Percentiles rank a stretch among this genome's conserved stretches.
phyloP scores from a whole-genome alignment of 176 grass and related monocot species.

The Triticum aestivum region IWGSC_CS_RefSeq_v2.1 NC_057801.1:167407768-167408267 shows the following conservation, averaged over 20 bases:
- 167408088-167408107: not conserved
- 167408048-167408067: not conserved
- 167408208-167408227: not conserved
- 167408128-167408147: no score
- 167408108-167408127: no score
- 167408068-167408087: not conserved
- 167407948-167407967: not conserved
- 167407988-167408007: slow-evolving; percentile 31
- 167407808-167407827: slow-evolving; percentile 34
- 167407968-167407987: slow-evolving; percentile 29
- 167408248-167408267: not conserved
- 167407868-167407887: not conserved
- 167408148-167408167: not conserved
- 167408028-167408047: not conserved
- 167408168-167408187: not conserved
- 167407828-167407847: slow-evolving; percentile 4
- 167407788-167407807: slow-evolving; percentile 1
- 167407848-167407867: not conserved
- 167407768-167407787: not conserved
- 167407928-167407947: slow-evolving; percentile 36
- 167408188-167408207: not conserved
- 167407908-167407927: slow-evolving; percentile 41
- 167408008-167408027: not conserved
- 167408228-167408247: not conserved
- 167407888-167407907: slow-evolving; percentile 45